Evolutionary conservation across 371 early-diverging fungal species (phyloP), one percentile per base, ranked within the genome.

Genomic region (Rhizomucor miehei): DNA sequence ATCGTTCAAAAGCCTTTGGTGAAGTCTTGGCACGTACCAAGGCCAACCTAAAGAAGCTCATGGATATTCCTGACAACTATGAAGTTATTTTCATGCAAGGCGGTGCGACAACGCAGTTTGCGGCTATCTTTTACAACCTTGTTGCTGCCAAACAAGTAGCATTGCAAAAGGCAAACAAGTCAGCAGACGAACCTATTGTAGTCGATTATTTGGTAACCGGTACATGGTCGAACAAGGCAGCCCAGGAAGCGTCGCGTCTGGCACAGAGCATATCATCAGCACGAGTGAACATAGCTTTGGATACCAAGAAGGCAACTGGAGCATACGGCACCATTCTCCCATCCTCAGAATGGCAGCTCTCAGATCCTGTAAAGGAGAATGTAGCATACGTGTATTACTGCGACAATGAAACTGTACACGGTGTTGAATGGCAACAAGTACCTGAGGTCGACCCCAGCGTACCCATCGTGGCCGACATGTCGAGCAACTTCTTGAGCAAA

Each of bases 381-480:
- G 71, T 91, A 2, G 89, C 93, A 14, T 98, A 88, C 63, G 84
- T 94, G 13, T 97, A 94, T 65, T 96, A 95, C 65, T 96, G 96
- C 69, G 94, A 90, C 67, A 98, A 98, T 65, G 99, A 98, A 67
- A 98, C 99, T 4, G 89, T 98, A 19, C 90, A 97, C 64, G 99
- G 99, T 29, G 90, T 98, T 34, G 96, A 97, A 69, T 86, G 91
- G 45, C 76, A 75, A 13, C 60, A 60, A 35, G 65, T 78, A 1
- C 86, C 88, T 10, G 66, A 71, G 10, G 76, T 86, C 0, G 86
- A 87, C 58, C 60, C 83, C 0, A 54, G 66, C 1, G 92, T 94
- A 0, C 94, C 94, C 5, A 47, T 97, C 12, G 91, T 98, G 29
- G 92, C 94, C 56, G 98, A 98, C 73, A 94, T 97, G 87, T 90